These are phyloP conservation scores for Didymellaceae sp. DNA, from an alignment of 2,329 filamentous ascomycete species.

Conservation along the genomic window DNA sequence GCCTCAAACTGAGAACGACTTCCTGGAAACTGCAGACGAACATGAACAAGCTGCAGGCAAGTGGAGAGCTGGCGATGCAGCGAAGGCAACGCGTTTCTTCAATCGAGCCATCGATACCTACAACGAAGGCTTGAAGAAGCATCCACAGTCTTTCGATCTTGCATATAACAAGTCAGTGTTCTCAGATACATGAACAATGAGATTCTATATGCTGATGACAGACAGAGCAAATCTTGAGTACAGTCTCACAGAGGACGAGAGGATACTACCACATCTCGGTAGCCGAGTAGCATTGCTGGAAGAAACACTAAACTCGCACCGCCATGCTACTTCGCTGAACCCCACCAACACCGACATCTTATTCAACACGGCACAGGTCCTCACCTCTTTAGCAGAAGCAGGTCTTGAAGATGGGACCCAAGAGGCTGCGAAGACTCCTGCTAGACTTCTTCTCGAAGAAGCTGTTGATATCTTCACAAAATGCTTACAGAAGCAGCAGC, in stretches of 20 bases:
- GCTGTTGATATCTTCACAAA: slow-evolving; percentile 65
- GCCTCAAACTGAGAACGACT: slow-evolving; percentile 71
- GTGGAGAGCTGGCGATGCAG: slow-evolving; percentile 74
- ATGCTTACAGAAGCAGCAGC: slow-evolving; percentile 54
- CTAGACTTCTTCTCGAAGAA: slow-evolving; percentile 64
- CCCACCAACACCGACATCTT: slow-evolving; percentile 70
- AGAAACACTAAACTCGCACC: slow-evolving; percentile 68
- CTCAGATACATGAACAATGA: background rate
- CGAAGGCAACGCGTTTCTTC: slow-evolving; percentile 68
- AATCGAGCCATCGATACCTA: slow-evolving; percentile 71
- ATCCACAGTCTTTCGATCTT: slow-evolving; percentile 70
- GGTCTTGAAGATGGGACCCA: slow-evolving; percentile 60
- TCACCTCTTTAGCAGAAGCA: slow-evolving; percentile 70
- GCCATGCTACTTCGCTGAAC: slow-evolving; percentile 64
- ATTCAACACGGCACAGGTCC: slow-evolving; percentile 75
- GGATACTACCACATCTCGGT: slow-evolving; percentile 65
- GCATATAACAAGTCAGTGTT: slow-evolving; percentile 73
- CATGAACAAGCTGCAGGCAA: slow-evolving; percentile 76
- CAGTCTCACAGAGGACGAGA: slow-evolving; percentile 71
- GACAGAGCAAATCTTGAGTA: slow-evolving; percentile 71
- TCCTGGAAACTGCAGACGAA: slow-evolving; percentile 70
- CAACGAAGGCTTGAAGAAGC: slow-evolving; percentile 65
- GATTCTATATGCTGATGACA: background rate
- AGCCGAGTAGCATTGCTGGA: slow-evolving; percentile 62
- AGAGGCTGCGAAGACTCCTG: slow-evolving; percentile 50